Evolutionary conservation across 805 yeast species (phyloP), one percentile per base, ranked within the genome.

Genomic region (Pichia manshurica): DNA sequence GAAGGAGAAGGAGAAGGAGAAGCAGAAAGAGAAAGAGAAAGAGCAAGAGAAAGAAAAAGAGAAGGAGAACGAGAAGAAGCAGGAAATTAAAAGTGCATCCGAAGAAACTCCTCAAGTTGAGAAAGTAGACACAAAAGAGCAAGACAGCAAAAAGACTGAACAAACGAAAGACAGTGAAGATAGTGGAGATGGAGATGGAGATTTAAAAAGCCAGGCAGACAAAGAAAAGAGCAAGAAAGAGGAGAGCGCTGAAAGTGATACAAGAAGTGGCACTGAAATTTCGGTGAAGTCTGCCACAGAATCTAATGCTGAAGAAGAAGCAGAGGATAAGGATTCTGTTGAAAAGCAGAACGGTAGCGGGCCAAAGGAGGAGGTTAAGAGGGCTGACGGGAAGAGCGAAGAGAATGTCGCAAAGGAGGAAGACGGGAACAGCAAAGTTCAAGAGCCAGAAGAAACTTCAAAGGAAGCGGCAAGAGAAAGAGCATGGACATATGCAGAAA

Each of bases 401-500:
- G 32, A 25, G 19, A 39, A 12, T 10, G 9, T 15, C n/a, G 31
- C 28, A 38, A 12, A 20, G 16, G 41, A 25, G 38, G 21, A 9
- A 1, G 35, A 25, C 12, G 32, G 5, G 12, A 21, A 25, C 12
- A 21, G 5, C 5, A 21, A 31, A 9, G n/a, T 25, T 10, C 10
- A 25, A 28, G 5, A 22, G 35, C 13, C 20, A 23, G 16, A n/a
- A 12, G n/a, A n/a, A 45, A n/a, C n/a, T n/a, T n/a, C n/a, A n/a
- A n/a, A n/a, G n/a, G n/a, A n/a, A n/a, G n/a, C n/a, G n/a, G n/a
- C 34, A 34, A 22, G 43, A 20, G 36, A 38, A 37, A 32, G 44
- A 28, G 19, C 42, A 4, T 89, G 97, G 96, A 67, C 77, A 3
- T 85, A 74, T 53, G 82, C 81, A 42, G 97, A 93, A 63, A 87